phyloP scores from a whole-genome alignment of 805 yeast genomes.

The Osmozyma mogii region DNA sequence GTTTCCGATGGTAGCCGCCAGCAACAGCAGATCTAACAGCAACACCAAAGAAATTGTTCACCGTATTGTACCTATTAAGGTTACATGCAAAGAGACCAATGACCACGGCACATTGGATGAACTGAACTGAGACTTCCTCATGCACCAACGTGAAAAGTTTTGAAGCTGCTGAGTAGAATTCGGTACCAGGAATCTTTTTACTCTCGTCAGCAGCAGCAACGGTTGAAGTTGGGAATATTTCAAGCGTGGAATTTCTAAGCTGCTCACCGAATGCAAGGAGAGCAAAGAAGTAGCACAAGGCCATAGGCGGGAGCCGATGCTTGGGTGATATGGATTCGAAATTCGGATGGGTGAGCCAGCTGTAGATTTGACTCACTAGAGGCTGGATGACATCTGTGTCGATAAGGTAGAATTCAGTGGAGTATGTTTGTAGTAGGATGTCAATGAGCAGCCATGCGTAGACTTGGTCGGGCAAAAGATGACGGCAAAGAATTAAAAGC shows the following conservation, averaged over 20 bases:
- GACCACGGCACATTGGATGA: constrained; percentile 27
- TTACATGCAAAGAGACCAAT: constrained; percentile 32
- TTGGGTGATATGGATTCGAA: constrained; percentile 2
- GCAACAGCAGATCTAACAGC: constrained; percentile 32
- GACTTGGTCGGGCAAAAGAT: constrained; percentile 19
- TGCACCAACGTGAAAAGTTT: constrained; percentile 24
- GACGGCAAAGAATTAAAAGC: constrained; percentile 13
- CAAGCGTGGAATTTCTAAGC: constrained; percentile 10
- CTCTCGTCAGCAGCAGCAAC: too few relatives aligned
- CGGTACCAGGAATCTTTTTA: constrained; percentile 26
- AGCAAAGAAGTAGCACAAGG: constrained; percentile 25
- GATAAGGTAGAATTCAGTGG: constrained; percentile 28
- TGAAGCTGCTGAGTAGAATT: constrained; percentile 24
- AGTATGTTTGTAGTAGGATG: constrained; percentile 22
- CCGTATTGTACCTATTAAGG: constrained; percentile 29
- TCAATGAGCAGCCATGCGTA: constrained; percentile 17
- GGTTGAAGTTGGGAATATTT: constrained; percentile 6
- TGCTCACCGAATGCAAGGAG: constrained; percentile 34
- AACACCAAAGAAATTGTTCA: constrained; percentile 31
- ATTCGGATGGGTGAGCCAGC: constrained; percentile 3
- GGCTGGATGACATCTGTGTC: constrained; percentile 15
- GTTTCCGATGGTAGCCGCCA: constrained; percentile 29
- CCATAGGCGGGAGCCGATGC: constrained; percentile 8
- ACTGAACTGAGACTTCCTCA: constrained; percentile 23
- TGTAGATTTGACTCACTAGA: constrained; percentile 12